These are phyloP conservation scores for Pythium oligandrum DNA, from an alignment of 352 stramenopile species.

Conservation along the genomic window DNA sequence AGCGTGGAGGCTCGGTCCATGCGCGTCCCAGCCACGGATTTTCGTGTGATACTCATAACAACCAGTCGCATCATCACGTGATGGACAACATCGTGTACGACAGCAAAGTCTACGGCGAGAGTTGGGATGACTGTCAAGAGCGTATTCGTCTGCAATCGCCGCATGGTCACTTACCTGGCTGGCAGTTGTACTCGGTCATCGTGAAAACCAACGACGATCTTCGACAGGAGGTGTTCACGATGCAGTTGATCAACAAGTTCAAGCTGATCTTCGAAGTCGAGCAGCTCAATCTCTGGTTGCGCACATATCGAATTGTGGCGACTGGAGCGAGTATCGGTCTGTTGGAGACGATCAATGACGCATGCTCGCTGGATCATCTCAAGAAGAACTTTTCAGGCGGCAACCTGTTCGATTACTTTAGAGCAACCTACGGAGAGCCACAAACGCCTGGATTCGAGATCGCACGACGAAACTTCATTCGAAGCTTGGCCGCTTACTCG, in stretches of 20 bases:
- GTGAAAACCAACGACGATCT: slow-evolving; percentile 98
- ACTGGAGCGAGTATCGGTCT: slow-evolving; percentile 92
- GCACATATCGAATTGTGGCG: slow-evolving; percentile 94
- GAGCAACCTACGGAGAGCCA: slow-evolving; percentile 43
- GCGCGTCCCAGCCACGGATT: slow-evolving; percentile 16
- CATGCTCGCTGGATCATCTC: slow-evolving; percentile 95
- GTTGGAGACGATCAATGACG: slow-evolving; percentile 94
- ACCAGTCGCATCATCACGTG: background rate
- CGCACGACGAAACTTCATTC: slow-evolving; percentile 92
- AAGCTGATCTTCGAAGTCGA: slow-evolving; percentile 93
- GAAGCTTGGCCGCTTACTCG: slow-evolving; percentile 95
- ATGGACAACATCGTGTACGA: slow-evolving; percentile 77
- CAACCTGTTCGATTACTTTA: slow-evolving; percentile 91
- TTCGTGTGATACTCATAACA: slow-evolving; percentile 1
- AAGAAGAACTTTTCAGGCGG: slow-evolving; percentile 92
- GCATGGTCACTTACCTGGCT: slow-evolving; percentile 77
- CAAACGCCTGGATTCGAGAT: slow-evolving; percentile 33
- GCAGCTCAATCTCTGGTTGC: slow-evolving; percentile 88
- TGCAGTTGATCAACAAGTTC: slow-evolving; percentile 96
- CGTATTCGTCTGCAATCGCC: slow-evolving; percentile 65
- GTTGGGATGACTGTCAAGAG: slow-evolving; percentile 55
- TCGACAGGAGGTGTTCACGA: slow-evolving; percentile 95
- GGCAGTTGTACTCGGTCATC: slow-evolving; percentile 92
- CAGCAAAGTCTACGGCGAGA: slow-evolving; percentile 73
- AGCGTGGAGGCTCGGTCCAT: slow-evolving; percentile 8